These are phyloP conservation scores for Xanthoconium purpureum DNA, from an alignment of 768 basidiomycete species.

Conservation along the genomic window DNA sequence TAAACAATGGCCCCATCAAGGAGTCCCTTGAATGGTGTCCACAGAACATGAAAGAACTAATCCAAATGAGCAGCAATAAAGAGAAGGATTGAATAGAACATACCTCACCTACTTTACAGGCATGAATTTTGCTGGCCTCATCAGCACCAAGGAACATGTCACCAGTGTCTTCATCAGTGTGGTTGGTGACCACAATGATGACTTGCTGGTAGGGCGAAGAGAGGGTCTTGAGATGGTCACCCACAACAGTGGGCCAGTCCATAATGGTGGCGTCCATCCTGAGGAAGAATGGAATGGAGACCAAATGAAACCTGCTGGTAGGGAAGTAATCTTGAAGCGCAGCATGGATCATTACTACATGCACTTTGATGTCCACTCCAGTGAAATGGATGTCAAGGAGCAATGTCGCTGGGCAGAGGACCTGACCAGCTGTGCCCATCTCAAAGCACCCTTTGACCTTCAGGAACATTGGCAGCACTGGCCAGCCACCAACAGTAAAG, in stretches of 20 bases:
- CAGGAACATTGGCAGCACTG: not conserved
- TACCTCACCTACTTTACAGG: not conserved
- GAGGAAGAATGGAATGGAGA: not conserved
- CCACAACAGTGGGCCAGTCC: not conserved
- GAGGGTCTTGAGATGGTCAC: not conserved
- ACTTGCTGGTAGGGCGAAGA: not conserved
- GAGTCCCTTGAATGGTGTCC: too few relatives aligned
- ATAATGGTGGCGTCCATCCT: not conserved
- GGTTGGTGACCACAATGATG: not conserved
- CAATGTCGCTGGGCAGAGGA: not conserved
- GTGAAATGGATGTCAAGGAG: not conserved
- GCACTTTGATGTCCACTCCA: not conserved
- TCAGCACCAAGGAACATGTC: not conserved
- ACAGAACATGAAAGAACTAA: too few relatives aligned
- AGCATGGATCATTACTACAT: not conserved
- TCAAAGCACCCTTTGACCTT: not conserved
- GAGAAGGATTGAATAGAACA: not conserved
- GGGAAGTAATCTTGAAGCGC: not conserved
- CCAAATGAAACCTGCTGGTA: not conserved
- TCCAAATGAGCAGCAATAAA: too few relatives aligned
- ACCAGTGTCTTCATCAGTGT: not conserved
- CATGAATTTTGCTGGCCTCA: not conserved
- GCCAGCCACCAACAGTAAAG: too few relatives aligned
- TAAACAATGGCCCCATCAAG: too few relatives aligned
- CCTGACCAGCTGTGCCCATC: not conserved